Evolutionary conservation across 495 filamentous ascomycete species (phyloP).

Genomic region (Tuber umbilicatum): DNA sequence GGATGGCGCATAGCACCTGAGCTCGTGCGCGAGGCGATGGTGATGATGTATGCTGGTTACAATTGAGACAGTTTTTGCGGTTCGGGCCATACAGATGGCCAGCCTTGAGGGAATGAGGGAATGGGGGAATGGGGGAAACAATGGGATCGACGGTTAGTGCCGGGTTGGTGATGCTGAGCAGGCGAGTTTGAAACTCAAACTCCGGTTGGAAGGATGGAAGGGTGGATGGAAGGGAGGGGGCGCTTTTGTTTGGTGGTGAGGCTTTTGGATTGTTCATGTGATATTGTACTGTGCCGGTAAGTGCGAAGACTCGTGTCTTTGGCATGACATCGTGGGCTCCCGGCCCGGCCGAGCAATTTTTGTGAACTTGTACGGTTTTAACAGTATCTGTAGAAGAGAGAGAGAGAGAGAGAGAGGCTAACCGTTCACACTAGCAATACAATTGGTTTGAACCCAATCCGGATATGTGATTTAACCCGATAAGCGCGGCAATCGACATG

Average conservation of each 20-base stretch:
- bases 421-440: neutral
- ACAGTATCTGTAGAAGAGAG: neutral
- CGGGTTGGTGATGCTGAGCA: neutral
- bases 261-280: neutral
- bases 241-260: slow-evolving; percentile 2
- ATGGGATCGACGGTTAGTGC: neutral
- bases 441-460: neutral
- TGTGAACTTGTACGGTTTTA: neutral
- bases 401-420: neutral
- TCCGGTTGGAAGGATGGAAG: neutral
- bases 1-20: neutral
- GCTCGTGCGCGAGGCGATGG: neutral
- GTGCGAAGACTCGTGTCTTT: neutral
- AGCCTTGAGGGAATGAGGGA: neutral
- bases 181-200: neutral
- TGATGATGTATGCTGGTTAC: neutral
- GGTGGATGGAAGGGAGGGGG: neutral
- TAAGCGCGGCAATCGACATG: neutral
- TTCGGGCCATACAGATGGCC: neutral
- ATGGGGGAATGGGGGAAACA: neutral
- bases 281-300: neutral
- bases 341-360: neutral
- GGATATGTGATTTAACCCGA: neutral
- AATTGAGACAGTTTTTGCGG: neutral
- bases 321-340: neutral